These are phyloP conservation scores for Crinitomyces ghanaensis DNA, from an alignment of 805 yeast genomes.

Conservation along the genomic window DNA sequence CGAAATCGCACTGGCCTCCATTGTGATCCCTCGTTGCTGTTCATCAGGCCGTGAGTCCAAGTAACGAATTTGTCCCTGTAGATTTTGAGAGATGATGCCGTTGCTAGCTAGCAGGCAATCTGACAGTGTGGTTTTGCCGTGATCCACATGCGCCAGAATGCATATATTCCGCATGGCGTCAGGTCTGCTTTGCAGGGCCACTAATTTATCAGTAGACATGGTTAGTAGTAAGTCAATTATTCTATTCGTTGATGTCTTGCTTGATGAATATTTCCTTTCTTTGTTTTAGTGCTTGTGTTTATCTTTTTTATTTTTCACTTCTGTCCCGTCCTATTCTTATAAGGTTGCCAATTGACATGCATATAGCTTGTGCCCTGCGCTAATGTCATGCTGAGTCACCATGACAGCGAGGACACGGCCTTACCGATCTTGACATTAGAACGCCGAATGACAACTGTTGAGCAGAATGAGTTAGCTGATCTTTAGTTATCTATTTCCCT, in stretches of 20 bases:
- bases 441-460: too few relatives aligned
- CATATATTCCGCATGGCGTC: constrained; percentile 76
- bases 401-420: too few relatives aligned
- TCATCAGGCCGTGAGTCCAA: constrained; percentile 93
- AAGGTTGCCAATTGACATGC: too few relatives aligned
- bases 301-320: neutral
- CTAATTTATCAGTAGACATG: constrained; percentile 54
- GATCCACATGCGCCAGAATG: constrained; percentile 96
- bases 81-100: constrained; percentile 86
- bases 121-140: constrained; percentile 91
- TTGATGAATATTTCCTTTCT: neutral
- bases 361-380: too few relatives aligned
- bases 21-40: constrained; percentile 90
- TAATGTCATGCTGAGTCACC: too few relatives aligned
- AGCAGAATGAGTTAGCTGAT: too few relatives aligned
- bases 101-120: constrained; percentile 90
- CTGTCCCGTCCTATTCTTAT: too few relatives aligned
- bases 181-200: constrained; percentile 58
- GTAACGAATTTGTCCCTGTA: constrained; percentile 92
- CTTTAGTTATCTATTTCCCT: too few relatives aligned
- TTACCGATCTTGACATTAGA: too few relatives aligned
- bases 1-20: constrained; percentile 95
- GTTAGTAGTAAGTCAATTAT: too few relatives aligned
- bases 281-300: neutral
- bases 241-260: constrained; percentile 32